Conservation (phyloP, 1,284 basidiomycete genomes). For the Gomphus sp. region DNA sequence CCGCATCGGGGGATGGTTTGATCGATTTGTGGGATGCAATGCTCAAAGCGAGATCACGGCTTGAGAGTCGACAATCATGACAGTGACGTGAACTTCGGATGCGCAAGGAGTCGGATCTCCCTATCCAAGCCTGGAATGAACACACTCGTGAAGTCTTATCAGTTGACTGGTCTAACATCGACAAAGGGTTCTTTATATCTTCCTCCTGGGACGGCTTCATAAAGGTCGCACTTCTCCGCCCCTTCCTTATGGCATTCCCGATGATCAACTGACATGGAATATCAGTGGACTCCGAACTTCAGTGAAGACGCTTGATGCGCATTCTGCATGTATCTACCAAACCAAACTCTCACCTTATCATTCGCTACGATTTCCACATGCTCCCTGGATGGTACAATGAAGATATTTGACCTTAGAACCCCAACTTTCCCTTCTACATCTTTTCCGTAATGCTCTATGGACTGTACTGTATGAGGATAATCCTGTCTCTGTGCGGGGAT, state of each 20-base stretch:
- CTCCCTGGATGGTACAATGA: slow-evolving; percentile 77
- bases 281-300: slow-evolving; percentile 85
- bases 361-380: slow-evolving; percentile 73
- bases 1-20: slow-evolving; percentile 89
- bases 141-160: slow-evolving; percentile 89
- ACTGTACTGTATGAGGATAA: neutral
- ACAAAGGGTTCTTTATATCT: slow-evolving; percentile 85
- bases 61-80: slow-evolving; percentile 1
- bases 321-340: slow-evolving; percentile 80
- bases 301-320: slow-evolving; percentile 72
- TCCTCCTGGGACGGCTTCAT: slow-evolving; percentile 90
- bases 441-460: too few relatives aligned
- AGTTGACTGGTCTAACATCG: slow-evolving; percentile 95
- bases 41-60: slow-evolving; percentile 58
- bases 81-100: slow-evolving; percentile 14
- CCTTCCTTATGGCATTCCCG: neutral
- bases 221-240: slow-evolving; percentile 60
- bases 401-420: slow-evolving; percentile 70
- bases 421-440: slow-evolving; percentile 32
- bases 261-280: neutral
- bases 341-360: slow-evolving; percentile 88
- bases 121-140: slow-evolving; percentile 89
- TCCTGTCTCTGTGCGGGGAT: neutral
- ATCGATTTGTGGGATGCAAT: slow-evolving; percentile 88
- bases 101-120: slow-evolving; percentile 59